A percentile compares a stretch with the other conserved stretches of the same genome.
Evolutionary conservation across 164 flowering plant genomes (phyloP).

Genomic region (Sextonia rubra): DNA sequence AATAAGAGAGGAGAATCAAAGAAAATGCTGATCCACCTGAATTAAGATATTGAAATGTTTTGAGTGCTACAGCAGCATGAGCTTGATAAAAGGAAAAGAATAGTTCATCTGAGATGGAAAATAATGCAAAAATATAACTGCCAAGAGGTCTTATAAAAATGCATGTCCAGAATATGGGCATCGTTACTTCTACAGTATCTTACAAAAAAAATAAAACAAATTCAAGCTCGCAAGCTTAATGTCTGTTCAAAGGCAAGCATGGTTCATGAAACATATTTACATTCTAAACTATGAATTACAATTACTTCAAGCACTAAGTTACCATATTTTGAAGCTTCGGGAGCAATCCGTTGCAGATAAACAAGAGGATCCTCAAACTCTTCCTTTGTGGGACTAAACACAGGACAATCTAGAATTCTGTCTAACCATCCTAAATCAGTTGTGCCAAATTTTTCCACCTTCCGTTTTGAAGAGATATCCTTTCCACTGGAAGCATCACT

Average conservation of each 20-base stretch:
- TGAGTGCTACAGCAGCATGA: too few species aligned
- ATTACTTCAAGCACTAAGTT: conserved; percentile 9
- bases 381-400: conserved; percentile 72
- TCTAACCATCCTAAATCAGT: conserved; percentile 69
- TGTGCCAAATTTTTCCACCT: conserved; percentile 59
- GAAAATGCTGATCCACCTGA: too few species aligned
- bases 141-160: too few species aligned
- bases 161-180: too few species aligned
- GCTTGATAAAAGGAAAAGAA: too few species aligned
- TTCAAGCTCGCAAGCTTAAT: not conserved
- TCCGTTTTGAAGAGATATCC: conserved; percentile 45
- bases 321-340: conserved; percentile 94
- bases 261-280: too few species aligned
- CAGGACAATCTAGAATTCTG: conserved; percentile 82
- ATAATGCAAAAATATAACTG: too few species aligned
- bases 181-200: not conserved
- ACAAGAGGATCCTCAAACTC: conserved; percentile 93
- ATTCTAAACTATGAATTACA: not conserved
- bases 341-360: conserved; percentile 86
- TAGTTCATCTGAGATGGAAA: too few species aligned
- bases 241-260: too few species aligned
- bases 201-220: too few species aligned
- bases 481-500: conserved; percentile 31
- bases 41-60: too few species aligned
- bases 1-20: too few species aligned